Evolutionary conservation across 805 yeast species (phyloP).

Genomic region (Candida fluviatilis): DNA sequence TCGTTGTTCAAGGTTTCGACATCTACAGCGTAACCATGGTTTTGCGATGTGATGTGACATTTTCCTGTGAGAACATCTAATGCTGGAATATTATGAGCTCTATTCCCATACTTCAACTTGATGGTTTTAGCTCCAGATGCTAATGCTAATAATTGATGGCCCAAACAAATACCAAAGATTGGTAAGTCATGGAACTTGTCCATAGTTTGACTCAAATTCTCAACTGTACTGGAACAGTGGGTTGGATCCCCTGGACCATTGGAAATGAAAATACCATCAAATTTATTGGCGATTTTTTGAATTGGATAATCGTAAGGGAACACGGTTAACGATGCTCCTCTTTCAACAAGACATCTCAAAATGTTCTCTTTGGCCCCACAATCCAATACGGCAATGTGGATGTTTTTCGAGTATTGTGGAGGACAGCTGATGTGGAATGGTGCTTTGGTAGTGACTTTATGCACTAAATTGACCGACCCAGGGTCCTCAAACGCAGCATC

Average conservation of each 20-base stretch:
- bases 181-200: slow-evolving; percentile 64
- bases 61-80: slow-evolving; percentile 84
- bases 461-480: slow-evolving; percentile 82
- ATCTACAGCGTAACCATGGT: slow-evolving; percentile 98
- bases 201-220: slow-evolving; percentile 69
- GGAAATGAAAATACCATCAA: slow-evolving; percentile 91
- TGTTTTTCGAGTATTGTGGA: slow-evolving; percentile 46
- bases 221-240: slow-evolving; percentile 76
- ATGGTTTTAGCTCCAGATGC: slow-evolving; percentile 92
- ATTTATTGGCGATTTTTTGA: slow-evolving; percentile 83
- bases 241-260: slow-evolving; percentile 99
- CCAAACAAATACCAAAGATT: slow-evolving; percentile 95
- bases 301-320: slow-evolving; percentile 95
- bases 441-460: slow-evolving; percentile 89
- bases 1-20: slow-evolving; percentile 66
- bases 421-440: slow-evolving; percentile 85
- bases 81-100: slow-evolving; percentile 98
- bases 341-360: slow-evolving; percentile 83
- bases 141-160: slow-evolving; percentile 93
- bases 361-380: slow-evolving; percentile 99
- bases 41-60: slow-evolving; percentile 97
- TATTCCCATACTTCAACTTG: slow-evolving; percentile 95
- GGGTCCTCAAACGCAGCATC: slow-evolving; percentile 92
- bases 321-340: slow-evolving; percentile 96
- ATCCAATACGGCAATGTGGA: slow-evolving; percentile 88